Evolutionary conservation across 2,329 filamentous ascomycete genomes (phyloP).

Genomic region (Talaromyces amestolkiae): DNA sequence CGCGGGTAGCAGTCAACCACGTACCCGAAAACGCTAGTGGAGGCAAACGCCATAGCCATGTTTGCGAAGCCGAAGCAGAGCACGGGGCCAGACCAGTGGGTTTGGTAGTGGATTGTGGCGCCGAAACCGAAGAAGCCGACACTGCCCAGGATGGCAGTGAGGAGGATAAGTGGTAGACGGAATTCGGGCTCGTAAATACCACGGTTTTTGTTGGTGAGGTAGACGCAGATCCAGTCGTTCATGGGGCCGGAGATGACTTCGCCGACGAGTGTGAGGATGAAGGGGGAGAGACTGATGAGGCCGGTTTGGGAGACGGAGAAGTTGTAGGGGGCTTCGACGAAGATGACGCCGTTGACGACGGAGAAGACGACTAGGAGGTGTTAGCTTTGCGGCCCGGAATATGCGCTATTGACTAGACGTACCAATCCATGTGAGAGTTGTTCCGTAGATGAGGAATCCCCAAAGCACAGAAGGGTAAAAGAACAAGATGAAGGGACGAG

Average conservation of each 20-base stretch:
- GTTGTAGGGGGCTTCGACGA: slow-evolving; percentile 18
- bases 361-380: slow-evolving; percentile 13
- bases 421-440: slow-evolving; percentile 13
- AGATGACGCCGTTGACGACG: slow-evolving; percentile 17
- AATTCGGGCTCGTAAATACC: slow-evolving; percentile 19
- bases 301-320: slow-evolving; percentile 17
- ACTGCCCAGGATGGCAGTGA: slow-evolving; percentile 8
- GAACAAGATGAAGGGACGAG: slow-evolving; percentile 15
- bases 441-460: slow-evolving; percentile 12
- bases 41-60: slow-evolving; percentile 18
- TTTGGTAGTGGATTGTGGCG: slow-evolving; percentile 11
- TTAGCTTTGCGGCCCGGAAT: no score
- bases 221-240: slow-evolving; percentile 19
- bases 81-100: slow-evolving; percentile 15
- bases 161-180: slow-evolving; percentile 8
- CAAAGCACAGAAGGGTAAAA: slow-evolving; percentile 16
- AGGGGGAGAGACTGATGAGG: slow-evolving; percentile 13
- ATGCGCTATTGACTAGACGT: neutral
- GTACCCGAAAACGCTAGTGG: slow-evolving; percentile 15
- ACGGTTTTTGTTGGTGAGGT: slow-evolving; percentile 15
- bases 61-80: slow-evolving; percentile 14
- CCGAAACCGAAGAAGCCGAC: slow-evolving; percentile 18
- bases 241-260: slow-evolving; percentile 17
- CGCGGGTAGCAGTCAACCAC: slow-evolving; percentile 16
- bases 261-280: slow-evolving; percentile 15